Evolutionary conservation across 129 eudicot genomes (phyloP).

Genomic region (Rutidosis leptorrhynchoides): DNA sequence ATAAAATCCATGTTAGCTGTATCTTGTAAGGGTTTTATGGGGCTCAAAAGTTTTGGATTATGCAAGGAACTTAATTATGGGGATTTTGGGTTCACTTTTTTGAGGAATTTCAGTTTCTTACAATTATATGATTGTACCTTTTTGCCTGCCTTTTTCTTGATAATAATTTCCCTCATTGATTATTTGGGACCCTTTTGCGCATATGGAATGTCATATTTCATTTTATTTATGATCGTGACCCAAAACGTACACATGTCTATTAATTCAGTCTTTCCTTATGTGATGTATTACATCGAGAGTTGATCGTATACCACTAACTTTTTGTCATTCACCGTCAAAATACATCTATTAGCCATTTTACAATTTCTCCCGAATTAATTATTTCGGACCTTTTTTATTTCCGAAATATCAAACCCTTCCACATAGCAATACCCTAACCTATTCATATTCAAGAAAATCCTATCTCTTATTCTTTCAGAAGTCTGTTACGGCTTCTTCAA

Average conservation of each 20-base stretch:
- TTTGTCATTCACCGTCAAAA: too few species aligned
- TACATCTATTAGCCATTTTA: too few species aligned
- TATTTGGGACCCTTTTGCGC: conserved; percentile 21
- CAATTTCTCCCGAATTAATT: too few species aligned
- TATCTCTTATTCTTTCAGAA: too few species aligned
- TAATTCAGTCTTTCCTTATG: neutral
- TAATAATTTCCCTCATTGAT: conserved; percentile 31
- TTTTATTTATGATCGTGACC: neutral
- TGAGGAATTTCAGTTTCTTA: conserved; percentile 31
- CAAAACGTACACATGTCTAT: neutral
- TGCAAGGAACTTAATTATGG: conserved; percentile 33
- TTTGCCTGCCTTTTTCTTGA: conserved; percentile 37
- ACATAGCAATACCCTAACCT: too few species aligned
- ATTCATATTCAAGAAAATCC: too few species aligned
- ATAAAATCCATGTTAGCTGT: conserved; percentile 33
- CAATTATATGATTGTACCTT: conserved; percentile 34
- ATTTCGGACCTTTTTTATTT: too few species aligned
- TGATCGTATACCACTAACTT: too few species aligned
- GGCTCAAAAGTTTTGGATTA: conserved; percentile 33
- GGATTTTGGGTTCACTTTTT: conserved; percentile 31
- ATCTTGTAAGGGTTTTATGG: conserved; percentile 37
- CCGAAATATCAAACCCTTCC: too few species aligned
- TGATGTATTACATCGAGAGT: too few species aligned
- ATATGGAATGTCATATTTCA: neutral
- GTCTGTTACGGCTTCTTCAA: too few species aligned